phyloP scores from a whole-genome alignment of 352 stramenopile species.

The Phytophthora hybrid region DNA sequence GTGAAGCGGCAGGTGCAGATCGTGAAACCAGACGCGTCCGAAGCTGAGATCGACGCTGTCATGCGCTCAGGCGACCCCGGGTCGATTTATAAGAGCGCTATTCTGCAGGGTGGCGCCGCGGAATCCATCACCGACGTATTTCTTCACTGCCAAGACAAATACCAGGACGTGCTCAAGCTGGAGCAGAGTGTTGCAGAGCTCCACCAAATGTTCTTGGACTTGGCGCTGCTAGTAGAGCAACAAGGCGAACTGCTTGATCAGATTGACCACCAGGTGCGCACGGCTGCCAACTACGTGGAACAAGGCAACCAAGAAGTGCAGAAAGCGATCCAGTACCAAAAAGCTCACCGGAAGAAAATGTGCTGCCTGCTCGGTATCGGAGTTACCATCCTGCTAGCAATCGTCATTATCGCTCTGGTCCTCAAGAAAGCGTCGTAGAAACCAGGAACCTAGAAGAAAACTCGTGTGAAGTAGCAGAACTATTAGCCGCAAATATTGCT shows the following conservation, averaged over 20 bases:
- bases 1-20: slow-evolving; percentile 98
- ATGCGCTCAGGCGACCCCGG: slow-evolving; percentile 90
- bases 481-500: slow-evolving; percentile 20
- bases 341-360: slow-evolving; percentile 97
- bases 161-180: slow-evolving; percentile 97
- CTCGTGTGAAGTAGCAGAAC: slow-evolving; percentile 15
- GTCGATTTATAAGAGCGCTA: slow-evolving; percentile 88
- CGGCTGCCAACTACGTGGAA: slow-evolving; percentile 97
- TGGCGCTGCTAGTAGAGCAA: slow-evolving; percentile 97
- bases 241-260: slow-evolving; percentile 98
- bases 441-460: background rate
- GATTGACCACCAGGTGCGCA: slow-evolving; percentile 96
- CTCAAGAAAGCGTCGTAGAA: slow-evolving; percentile 51
- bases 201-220: slow-evolving; percentile 99
- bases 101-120: slow-evolving; percentile 79
- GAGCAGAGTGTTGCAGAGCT: slow-evolving; percentile 97
- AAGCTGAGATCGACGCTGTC: slow-evolving; percentile 97
- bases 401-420: slow-evolving; percentile 78
- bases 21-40: slow-evolving; percentile 97
- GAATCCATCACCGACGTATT: slow-evolving; percentile 92
- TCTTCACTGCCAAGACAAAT: slow-evolving; percentile 97
- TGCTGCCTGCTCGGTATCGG: slow-evolving; percentile 89
- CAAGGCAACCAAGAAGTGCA: slow-evolving; percentile 96
- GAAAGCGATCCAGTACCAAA: slow-evolving; percentile 96
- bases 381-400: slow-evolving; percentile 81